Conservation (phyloP, 768 basidiomycete species). For the Obba rivulosa region DNA sequence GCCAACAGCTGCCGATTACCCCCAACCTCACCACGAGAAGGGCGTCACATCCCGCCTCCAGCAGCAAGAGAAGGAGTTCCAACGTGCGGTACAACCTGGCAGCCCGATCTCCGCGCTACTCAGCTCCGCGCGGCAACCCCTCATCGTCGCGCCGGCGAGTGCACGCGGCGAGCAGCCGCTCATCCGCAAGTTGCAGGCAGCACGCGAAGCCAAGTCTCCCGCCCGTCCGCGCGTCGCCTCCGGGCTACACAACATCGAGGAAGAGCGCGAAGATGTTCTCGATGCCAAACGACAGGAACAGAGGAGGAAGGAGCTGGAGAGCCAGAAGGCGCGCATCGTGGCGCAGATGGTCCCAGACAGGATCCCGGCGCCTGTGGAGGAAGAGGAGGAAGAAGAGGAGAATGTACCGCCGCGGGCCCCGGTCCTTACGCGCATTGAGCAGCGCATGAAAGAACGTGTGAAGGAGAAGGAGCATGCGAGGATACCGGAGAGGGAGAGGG, state of each 20-base stretch:
- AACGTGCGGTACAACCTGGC: conserved; percentile 90
- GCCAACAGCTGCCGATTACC: conserved; percentile 16
- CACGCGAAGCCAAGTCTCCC: conserved; percentile 47
- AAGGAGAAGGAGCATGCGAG: conserved; percentile 9
- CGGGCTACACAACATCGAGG: conserved; percentile 39
- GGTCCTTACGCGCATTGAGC: conserved; percentile 16
- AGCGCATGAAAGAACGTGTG: conserved; percentile 11
- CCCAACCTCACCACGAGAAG: conserved; percentile 16
- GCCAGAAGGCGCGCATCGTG: conserved; percentile 89
- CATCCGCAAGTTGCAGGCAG: conserved; percentile 53
- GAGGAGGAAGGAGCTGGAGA: conserved; percentile 72
- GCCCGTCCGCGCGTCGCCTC: conserved; percentile 34
- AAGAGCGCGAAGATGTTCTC: conserved; percentile 33
- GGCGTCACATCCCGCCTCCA: conserved; percentile 59
- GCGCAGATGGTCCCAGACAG: conserved; percentile 81
- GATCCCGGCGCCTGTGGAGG: conserved; percentile 24
- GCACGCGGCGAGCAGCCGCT: conserved; percentile 35
- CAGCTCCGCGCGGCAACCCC: conserved; percentile 81
- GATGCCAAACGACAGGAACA: conserved; percentile 37
- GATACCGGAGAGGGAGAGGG: neutral
- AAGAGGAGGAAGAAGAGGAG: conserved; percentile 27
- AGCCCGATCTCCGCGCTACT: conserved; percentile 91
- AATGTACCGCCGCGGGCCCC: conserved; percentile 26
- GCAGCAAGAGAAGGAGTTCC: conserved; percentile 94
- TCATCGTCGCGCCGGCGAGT: conserved; percentile 54